A percentile compares a stretch with the other conserved stretches of the same genome.
phyloP scores from a whole-genome alignment of 176 grass and related monocot genomes.

The Oryza punctata region DNA sequence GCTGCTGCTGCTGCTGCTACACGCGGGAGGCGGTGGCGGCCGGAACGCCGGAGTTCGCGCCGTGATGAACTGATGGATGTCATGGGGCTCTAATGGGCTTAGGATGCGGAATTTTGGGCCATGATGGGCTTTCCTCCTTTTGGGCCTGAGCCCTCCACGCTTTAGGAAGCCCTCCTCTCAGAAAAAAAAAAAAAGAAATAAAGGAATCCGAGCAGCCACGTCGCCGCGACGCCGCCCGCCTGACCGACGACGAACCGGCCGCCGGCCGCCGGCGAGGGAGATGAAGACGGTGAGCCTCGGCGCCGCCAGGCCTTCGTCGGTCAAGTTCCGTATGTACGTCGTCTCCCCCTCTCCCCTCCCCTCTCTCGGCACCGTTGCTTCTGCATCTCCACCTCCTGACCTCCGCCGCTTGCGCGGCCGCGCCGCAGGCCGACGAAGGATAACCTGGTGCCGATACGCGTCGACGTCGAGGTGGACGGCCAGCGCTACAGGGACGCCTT shows the following conservation, averaged over 20 bases:
- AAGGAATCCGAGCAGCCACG: background rate
- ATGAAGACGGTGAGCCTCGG: conserved; percentile 64
- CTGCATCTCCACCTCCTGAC: background rate
- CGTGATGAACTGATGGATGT: too few relatives aligned
- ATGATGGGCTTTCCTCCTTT: background rate
- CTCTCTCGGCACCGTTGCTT: background rate
- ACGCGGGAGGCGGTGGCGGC: too few relatives aligned
- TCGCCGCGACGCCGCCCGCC: conserved; percentile 19
- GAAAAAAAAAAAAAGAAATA: background rate
- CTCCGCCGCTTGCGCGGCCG: background rate
- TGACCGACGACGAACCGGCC: background rate
- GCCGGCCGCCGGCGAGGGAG: conserved; percentile 26
- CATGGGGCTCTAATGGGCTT: too few relatives aligned
- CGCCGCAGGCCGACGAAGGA: conserved; percentile 77
- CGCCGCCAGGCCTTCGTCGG: conserved; percentile 50
- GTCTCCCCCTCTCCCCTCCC: background rate
- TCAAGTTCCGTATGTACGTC: conserved; percentile 79
- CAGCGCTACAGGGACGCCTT: conserved; percentile 89
- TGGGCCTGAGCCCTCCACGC: too few relatives aligned
- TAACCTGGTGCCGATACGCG: conserved; percentile 80
- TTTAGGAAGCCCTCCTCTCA: background rate
- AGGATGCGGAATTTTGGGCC: background rate
- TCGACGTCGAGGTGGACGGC: conserved; percentile 82
- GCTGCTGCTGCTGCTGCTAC: too few relatives aligned
- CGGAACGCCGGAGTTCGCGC: too few relatives aligned